phyloP scores from a whole-genome alignment of 768 basidiomycete species.

The Hypholoma sublateritium region DNA sequence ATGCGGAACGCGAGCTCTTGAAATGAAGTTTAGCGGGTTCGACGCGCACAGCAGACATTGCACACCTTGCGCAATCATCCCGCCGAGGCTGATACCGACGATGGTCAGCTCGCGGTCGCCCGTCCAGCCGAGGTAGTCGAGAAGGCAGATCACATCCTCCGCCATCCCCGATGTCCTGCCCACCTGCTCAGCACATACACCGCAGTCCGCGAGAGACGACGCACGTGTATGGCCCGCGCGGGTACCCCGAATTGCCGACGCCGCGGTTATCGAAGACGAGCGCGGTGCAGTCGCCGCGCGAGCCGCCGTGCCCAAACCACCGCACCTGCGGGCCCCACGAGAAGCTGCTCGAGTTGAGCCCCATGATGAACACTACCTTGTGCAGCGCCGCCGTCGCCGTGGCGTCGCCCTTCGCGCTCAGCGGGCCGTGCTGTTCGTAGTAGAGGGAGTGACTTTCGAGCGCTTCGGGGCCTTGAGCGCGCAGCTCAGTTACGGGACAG shows the following conservation, averaged over 20 bases:
- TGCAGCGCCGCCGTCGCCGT: conserved; percentile 8
- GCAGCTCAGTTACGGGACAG: conserved; percentile 66
- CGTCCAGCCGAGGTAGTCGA: conserved; percentile 76
- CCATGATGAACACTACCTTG: conserved; percentile 80
- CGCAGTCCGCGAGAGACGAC: conserved; percentile 20
- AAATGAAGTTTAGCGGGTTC: background rate
- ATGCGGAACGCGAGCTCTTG: conserved; percentile 69
- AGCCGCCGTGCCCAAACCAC: conserved; percentile 45
- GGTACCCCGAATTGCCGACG: conserved; percentile 72
- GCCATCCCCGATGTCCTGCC: conserved; percentile 76
- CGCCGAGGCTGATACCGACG: conserved; percentile 76
- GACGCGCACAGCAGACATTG: background rate
- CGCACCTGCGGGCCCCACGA: conserved; percentile 65
- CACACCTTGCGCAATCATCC: conserved; percentile 81
- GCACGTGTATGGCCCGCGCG: conserved; percentile 77
- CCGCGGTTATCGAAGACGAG: conserved; percentile 87
- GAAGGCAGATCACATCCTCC: conserved; percentile 62
- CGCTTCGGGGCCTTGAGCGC: conserved; percentile 41
- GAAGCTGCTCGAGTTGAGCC: conserved; percentile 65
- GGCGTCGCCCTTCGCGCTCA: conserved; percentile 22
- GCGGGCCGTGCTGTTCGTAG: conserved; percentile 71
- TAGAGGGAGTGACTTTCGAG: conserved; percentile 75
- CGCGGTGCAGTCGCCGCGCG: conserved; percentile 45
- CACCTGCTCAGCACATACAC: background rate
- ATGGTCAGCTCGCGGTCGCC: conserved; percentile 59